These are phyloP conservation scores for Coemansia sp. DNA, from an alignment of 192 early-diverging fungal genomes.

Conservation along the genomic window DNA sequence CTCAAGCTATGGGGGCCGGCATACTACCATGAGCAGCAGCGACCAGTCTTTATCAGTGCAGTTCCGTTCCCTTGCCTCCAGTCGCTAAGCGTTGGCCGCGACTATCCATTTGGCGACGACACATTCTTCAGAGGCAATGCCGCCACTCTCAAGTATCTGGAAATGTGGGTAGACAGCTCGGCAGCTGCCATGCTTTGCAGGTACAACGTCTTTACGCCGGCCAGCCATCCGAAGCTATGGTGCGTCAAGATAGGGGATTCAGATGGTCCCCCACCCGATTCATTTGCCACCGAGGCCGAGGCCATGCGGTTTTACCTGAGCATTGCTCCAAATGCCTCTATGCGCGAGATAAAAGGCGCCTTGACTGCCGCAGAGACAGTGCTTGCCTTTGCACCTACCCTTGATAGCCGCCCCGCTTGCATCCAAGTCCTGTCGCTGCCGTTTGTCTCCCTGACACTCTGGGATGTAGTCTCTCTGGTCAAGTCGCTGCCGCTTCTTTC, in stretches of 20 bases:
- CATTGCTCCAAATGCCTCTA: neutral
- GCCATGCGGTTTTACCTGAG: neutral
- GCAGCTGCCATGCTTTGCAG: neutral
- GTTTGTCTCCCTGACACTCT: neutral
- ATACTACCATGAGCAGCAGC: too few relatives aligned
- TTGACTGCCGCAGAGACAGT: too few relatives aligned
- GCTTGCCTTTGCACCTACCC: too few relatives aligned
- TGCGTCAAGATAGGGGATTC: too few relatives aligned
- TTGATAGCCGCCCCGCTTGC: neutral
- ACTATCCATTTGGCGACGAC: neutral
- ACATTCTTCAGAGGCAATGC: neutral
- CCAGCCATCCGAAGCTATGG: neutral
- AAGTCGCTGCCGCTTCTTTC: neutral
- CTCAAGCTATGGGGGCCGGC: neutral
- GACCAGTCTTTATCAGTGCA: neutral
- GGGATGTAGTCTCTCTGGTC: neutral
- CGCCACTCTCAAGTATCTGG: neutral
- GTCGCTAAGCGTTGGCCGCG: neutral
- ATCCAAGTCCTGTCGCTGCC: neutral
- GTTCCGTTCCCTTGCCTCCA: neutral
- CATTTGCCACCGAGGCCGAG: neutral
- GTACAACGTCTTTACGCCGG: neutral
- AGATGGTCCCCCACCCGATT: neutral
- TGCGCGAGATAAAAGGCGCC: neutral
- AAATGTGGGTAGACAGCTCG: neutral